Percentiles rank a stretch among this genome's conserved stretches.
phyloP scores from a whole-genome alignment of 83 land plant genomes.

The Thuja plicata region DNA sequence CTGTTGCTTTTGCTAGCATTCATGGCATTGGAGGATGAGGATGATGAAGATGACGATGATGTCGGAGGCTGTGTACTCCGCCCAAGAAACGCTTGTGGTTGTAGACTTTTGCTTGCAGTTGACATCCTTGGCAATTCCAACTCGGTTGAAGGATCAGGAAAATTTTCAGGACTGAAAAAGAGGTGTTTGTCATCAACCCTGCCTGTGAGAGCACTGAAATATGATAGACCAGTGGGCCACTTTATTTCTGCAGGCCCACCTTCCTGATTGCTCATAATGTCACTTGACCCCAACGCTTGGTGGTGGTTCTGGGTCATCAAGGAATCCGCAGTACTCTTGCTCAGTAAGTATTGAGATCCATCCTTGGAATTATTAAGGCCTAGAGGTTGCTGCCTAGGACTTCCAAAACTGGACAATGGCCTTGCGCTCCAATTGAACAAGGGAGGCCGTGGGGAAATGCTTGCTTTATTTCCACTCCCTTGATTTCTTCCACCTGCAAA shows the following conservation, averaged over 20 bases:
- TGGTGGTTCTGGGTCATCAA: background rate
- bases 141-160: background rate
- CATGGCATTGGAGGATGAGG: background rate
- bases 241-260: conserved; percentile 41
- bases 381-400: conserved; percentile 3
- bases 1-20: conserved; percentile 17
- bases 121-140: background rate
- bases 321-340: background rate
- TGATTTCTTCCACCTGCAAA: conserved; percentile 62
- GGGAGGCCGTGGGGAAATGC: conserved; percentile 36
- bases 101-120: conserved; percentile 8
- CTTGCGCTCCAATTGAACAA: conserved; percentile 68
- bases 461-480: conserved; percentile 24
- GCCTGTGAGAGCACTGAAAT: conserved; percentile 69
- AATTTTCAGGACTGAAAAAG: conserved; percentile 40
- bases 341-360: conserved; percentile 6
- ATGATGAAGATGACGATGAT: background rate
- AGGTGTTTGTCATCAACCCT: conserved; percentile 61
- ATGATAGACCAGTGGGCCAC: conserved; percentile 74
- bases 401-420: conserved; percentile 18
- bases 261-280: conserved; percentile 15
- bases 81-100: conserved; percentile 14
- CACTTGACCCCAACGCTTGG: conserved; percentile 10
- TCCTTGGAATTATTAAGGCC: conserved; percentile 4
- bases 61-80: background rate